Evolutionary conservation across 179 eudicot genomes (phyloP), one percentile per base, ranked within the genome.

Genomic region (Spergularia azorica): DNA sequence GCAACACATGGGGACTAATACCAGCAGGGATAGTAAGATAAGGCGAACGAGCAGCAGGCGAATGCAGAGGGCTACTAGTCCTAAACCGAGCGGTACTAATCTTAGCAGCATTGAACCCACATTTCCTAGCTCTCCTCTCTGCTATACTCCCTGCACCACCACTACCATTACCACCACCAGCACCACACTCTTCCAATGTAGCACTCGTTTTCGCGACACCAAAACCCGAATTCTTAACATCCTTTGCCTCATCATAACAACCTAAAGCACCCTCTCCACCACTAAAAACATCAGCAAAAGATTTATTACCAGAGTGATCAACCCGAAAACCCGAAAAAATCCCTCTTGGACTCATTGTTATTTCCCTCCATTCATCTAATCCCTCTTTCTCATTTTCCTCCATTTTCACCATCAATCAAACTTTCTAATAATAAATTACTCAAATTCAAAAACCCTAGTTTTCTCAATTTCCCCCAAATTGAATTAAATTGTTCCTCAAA

Each of bases 111-210:
- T 87, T 81, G 71, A 91, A 86, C 41, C 88, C 94, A 66, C 80
- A 72, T 38, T 84, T 86, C 6, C 77, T 79, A 10, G 90, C 92
- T 77, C 92, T 83, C 73, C 95, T 84, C 86, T 88, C 92, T 0
- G 92, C 90, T 74, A 91, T 83, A 75, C 91, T 81, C 48, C 76
- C 83, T 9, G 79, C 74, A 48, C n/a, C 52, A 74, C 56, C 82
- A 43, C 67, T 41, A 57, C 10, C 38, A 51, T 16, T 0, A 54
- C 58, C 75, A 72, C 58, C 51, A 57, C 74, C 17, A 20, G 5
- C 56, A 32, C 17, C 68, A 15, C 26, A 50, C 39, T 73, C 65
- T 52, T 63, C 54, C n/a, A 21, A 20, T 17, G 8, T 55, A 60
- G 21, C 39, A 36, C 39, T 20, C 39, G 15, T 69, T 17, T 12